phyloP scores from a whole-genome alignment of 139 green algal genomes.

The Chlorella ohadii region DNA sequence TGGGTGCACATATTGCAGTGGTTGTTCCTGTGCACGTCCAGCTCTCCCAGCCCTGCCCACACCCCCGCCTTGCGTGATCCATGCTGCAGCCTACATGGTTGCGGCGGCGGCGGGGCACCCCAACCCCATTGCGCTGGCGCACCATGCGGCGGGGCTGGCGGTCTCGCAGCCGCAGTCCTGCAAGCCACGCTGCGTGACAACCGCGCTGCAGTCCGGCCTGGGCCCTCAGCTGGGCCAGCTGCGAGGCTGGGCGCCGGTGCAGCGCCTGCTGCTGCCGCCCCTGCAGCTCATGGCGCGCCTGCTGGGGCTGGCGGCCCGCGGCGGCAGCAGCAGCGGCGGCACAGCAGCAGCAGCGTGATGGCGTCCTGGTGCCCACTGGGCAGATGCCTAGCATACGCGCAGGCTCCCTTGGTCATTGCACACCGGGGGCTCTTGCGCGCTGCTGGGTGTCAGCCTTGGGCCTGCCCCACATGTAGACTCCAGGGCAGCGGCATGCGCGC shows the following conservation, averaged over 20 bases:
- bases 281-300: not conserved
- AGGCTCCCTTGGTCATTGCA: not conserved
- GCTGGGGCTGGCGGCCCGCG: not conserved
- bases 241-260: not conserved
- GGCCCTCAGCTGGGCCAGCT: no score
- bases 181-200: conserved; percentile 71
- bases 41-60: not conserved
- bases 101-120: conserved; percentile 43
- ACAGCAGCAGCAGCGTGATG: not conserved
- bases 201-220: not conserved
- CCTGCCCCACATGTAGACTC: no score
- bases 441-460: no score
- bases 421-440: not conserved
- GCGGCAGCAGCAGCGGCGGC: not conserved
- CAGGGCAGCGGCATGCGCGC: no score
- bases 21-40: not conserved
- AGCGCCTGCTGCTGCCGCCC: not conserved
- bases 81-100: conserved; percentile 77
- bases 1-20: no score
- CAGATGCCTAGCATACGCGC: no score
- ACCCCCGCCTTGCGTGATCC: no score
- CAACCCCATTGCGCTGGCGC: conserved; percentile 50
- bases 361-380: no score
- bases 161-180: conserved; percentile 70
- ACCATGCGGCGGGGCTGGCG: conserved; percentile 63